Evolutionary conservation across 768 basidiomycete species (phyloP), one percentile per base, ranked within the genome.

Genomic region (Podaxis sp.): DNA sequence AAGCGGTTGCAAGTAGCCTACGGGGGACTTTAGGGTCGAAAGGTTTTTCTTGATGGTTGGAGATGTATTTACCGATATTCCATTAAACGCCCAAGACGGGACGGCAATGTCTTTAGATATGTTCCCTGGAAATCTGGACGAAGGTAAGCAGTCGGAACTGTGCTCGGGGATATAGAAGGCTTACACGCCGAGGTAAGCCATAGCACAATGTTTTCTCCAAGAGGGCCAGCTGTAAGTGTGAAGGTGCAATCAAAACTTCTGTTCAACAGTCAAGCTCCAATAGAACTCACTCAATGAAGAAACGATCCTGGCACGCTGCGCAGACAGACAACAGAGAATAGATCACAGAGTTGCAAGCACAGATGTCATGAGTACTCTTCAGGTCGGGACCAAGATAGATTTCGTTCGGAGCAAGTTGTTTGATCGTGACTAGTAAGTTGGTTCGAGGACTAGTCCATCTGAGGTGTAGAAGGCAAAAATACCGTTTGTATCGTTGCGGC

Each of bases 251-350:
- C 6, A 19, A 5, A 49, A 42, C 40, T 17, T 24, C 9, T 24
- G 13, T 11, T 52, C 3, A n/a, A 26, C 12, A 19, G 40, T 51
- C 8, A n/a, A 30, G 42, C 6, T 36, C 17, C 46, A 19, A 13
- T 26, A 22, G 39, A 28, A 15, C 61, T 44, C 13, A 68, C 68
- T 59, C 39, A 38, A 66, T 28, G 39, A 49, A 67, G 12, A 57
- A 15, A 36, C 64, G 40, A 17, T 54, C 66, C 40, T 76, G 75
- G 64, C 75, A 76, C 13, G 66, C 65, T 15, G 66, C 74, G 51
- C 76, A 77, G 28, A 72, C 74, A 39, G 71, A 70, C 36, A 74
- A 56, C 19, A 77, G 61, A 4, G 74, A 75, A 64, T 75, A 76
- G 12, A 71, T 68, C 54, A 75, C 71, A 7, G 73, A 68, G 60